Conservation (phyloP, 1,139 yeast genomes). For the Blastobotrys serpentis region DNA sequence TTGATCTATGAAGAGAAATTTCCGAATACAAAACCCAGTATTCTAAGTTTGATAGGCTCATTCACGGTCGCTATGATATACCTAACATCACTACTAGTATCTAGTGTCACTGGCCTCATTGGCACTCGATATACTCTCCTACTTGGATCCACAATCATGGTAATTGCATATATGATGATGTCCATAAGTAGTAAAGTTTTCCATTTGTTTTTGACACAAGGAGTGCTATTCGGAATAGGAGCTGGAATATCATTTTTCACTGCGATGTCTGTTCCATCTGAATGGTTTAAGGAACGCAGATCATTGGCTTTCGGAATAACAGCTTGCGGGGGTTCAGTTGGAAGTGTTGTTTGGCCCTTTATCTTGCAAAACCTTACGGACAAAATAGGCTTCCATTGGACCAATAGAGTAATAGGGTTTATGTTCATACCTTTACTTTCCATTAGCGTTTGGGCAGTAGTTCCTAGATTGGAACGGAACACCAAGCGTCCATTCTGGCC, state of each 20-base stretch:
- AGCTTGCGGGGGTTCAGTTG: constrained; percentile 61
- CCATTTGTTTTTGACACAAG: constrained; percentile 57
- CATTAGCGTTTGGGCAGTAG: constrained; percentile 37
- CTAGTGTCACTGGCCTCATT: constrained; percentile 53
- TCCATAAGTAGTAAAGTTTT: constrained; percentile 50
- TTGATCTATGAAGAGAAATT: constrained; percentile 51
- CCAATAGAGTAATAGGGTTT: constrained; percentile 50
- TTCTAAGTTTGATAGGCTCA: constrained; percentile 52
- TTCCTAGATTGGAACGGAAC: constrained; percentile 30
- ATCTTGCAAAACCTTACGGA: constrained; percentile 40
- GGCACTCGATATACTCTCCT: constrained; percentile 27
- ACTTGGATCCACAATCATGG: constrained; percentile 49
- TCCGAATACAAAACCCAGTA: constrained; percentile 42
- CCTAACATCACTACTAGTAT: constrained; percentile 48
- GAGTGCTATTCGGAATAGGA: constrained; percentile 55
- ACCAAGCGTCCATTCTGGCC: constrained; percentile 24
- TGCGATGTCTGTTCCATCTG: constrained; percentile 35
- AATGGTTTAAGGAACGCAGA: constrained; percentile 55
- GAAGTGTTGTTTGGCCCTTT: constrained; percentile 58
- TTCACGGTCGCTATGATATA: constrained; percentile 49
- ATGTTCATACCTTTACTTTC: constrained; percentile 43
- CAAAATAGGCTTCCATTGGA: constrained; percentile 52
- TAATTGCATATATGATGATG: constrained; percentile 50
- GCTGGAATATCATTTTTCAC: constrained; percentile 32
- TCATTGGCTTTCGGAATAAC: constrained; percentile 59